Percentiles rank a stretch among this genome's conserved stretches.
Evolutionary conservation across 805 yeast species (phyloP).

Genomic region (Jamesozyma spencerorum): DNA sequence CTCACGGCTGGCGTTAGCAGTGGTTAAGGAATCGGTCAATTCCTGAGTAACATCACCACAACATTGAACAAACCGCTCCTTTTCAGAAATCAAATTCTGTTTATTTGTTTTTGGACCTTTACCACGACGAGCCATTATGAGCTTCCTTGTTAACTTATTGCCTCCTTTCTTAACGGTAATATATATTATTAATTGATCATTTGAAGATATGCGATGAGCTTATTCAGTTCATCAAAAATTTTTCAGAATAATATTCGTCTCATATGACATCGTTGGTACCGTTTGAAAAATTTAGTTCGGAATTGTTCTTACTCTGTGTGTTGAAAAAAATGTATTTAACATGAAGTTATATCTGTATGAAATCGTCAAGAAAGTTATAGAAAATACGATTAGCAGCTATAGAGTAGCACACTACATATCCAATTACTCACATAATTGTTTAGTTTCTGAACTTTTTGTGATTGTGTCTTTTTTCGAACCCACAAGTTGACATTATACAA

Average conservation of each 20-base stretch:
- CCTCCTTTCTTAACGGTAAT: neutral
- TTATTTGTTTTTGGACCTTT: conserved; percentile 36
- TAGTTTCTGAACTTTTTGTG: neutral
- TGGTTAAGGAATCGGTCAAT: conserved; percentile 65
- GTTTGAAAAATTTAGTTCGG: no score
- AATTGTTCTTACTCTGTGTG: no score
- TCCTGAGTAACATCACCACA: conserved; percentile 88
- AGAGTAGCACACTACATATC: no score
- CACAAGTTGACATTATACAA: neutral
- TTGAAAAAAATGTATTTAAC: no score
- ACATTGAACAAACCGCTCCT: conserved; percentile 85
- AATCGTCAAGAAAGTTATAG: no score
- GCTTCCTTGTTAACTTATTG: neutral
- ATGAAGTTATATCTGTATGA: no score
- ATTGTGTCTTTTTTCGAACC: neutral
- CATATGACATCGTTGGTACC: no score
- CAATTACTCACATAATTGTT: no score
- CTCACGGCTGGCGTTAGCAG: conserved; percentile 32
- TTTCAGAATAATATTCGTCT: neutral
- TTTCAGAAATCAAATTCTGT: conserved; percentile 76
- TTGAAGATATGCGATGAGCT: conserved; percentile 1
- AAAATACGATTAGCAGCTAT: no score
- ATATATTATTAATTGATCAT: neutral
- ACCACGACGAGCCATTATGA: conserved; percentile 29
- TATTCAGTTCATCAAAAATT: neutral